Evolutionary conservation across 2,329 filamentous ascomycete genomes (phyloP).

Genomic region (Colletotrichum melonis): DNA sequence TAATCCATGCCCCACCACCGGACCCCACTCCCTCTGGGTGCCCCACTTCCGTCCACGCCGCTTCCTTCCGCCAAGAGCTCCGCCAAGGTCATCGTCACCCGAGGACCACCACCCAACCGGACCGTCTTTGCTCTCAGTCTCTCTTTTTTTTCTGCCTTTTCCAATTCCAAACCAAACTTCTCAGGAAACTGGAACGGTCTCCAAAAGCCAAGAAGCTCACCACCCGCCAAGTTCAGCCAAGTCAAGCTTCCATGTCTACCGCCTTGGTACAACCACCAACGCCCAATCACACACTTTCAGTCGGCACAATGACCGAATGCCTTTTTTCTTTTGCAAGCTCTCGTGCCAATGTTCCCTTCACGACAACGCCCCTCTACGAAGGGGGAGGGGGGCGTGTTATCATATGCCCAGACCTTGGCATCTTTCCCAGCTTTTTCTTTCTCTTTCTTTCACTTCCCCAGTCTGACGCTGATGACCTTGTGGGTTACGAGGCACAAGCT

Average conservation of each 20-base stretch:
- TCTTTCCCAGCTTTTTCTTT: constrained; percentile 11
- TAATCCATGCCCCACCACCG: constrained; percentile 4
- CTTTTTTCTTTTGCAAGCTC: background rate
- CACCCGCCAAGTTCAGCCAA: constrained; percentile 27
- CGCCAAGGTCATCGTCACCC: constrained; percentile 36
- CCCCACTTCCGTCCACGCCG: constrained; percentile 32
- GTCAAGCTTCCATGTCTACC: constrained; percentile 30
- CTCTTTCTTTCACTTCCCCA: background rate
- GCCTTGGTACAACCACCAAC: constrained; percentile 12
- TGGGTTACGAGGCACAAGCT: constrained; percentile 16
- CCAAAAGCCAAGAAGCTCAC: constrained; percentile 30
- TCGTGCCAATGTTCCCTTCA: background rate
- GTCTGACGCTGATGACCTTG: constrained; percentile 7
- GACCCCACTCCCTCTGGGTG: constrained; percentile 20
- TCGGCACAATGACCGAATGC: constrained; percentile 35
- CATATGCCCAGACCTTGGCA: constrained; percentile 34
- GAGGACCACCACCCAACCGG: constrained; percentile 31
- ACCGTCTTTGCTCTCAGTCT: constrained; percentile 5
- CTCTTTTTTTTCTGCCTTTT: background rate
- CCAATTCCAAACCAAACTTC: background rate
- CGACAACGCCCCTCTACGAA: background rate
- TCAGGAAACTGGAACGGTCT: background rate
- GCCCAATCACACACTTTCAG: constrained; percentile 24
- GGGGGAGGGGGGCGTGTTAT: constrained; percentile 33
- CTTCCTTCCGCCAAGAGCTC: constrained; percentile 33